A percentile compares a stretch with the other conserved stretches of the same genome.
phyloP scores from a whole-genome alignment of 441 rosid genomes.

The Erysimum cheiri region DNA sequence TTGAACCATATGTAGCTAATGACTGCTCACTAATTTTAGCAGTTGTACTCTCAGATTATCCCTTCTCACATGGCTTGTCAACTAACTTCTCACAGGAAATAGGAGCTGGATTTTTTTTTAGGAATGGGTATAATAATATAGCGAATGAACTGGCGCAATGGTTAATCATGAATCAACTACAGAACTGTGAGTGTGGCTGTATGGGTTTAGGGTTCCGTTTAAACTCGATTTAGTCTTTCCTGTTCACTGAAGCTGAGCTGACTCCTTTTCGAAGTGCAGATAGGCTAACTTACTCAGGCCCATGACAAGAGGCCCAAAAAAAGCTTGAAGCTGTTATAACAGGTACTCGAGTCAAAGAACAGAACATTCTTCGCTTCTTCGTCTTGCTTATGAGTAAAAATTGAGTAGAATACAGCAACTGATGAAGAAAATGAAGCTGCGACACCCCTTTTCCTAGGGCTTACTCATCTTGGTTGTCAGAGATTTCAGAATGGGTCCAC shows the following conservation, averaged over 20 bases:
- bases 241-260: neutral
- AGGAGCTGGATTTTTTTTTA: neutral
- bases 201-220: too few relatives aligned
- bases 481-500: conserved; percentile 48
- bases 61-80: neutral
- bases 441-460: conserved; percentile 50
- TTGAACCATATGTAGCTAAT: neutral
- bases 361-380: neutral
- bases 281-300: conserved; percentile 5
- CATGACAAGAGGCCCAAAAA: neutral
- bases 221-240: too few relatives aligned
- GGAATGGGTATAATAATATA: neutral
- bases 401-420: neutral
- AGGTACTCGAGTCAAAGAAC: neutral
- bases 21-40: neutral
- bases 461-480: conserved; percentile 60
- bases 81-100: neutral
- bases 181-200: neutral
- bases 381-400: neutral
- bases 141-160: neutral
- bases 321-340: neutral
- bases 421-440: neutral
- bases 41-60: neutral
- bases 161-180: neutral
- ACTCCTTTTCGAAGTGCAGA: neutral